Percentiles rank a stretch among this genome's conserved stretches.
Conservation (phyloP, 139 green algal species). For the Deuterostichococcus epilithicus region DNA sequence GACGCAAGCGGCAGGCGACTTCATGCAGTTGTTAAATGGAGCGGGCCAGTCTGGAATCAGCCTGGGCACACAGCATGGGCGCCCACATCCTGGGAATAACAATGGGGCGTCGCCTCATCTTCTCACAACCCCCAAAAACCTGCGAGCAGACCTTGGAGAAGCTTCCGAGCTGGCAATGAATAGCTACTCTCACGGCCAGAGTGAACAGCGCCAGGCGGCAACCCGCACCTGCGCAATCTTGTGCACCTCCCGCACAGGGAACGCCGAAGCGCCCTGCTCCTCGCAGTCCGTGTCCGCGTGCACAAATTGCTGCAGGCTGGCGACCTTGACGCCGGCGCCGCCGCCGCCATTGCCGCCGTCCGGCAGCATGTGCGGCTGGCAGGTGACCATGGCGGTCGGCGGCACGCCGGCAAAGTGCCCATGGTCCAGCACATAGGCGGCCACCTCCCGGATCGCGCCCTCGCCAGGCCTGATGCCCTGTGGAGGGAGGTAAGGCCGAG, state of each 20-base stretch:
- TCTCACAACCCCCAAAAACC: too few species aligned
- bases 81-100: too few species aligned
- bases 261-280: slow-evolving; percentile 44
- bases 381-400: slow-evolving; percentile 53
- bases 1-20: too few species aligned
- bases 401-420: slow-evolving; percentile 54
- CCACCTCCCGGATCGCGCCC: slow-evolving; percentile 53
- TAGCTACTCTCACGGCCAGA: too few species aligned
- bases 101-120: too few species aligned
- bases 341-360: background rate
- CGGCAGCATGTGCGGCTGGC: slow-evolving; percentile 9
- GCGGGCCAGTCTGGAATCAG: too few species aligned
- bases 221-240: slow-evolving; percentile 38
- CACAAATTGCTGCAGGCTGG: slow-evolving; percentile 61
- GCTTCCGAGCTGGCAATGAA: too few species aligned
- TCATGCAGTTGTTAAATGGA: too few species aligned
- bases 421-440: slow-evolving; percentile 63
- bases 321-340: slow-evolving; percentile 37
- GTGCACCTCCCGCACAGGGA: slow-evolving; percentile 50
- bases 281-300: slow-evolving; percentile 53
- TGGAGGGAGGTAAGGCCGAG: slow-evolving; percentile 6
- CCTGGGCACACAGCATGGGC: too few species aligned
- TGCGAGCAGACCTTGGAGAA: too few species aligned
- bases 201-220: background rate
- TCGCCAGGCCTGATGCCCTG: slow-evolving; percentile 47